Base-by-base conservation (phyloP, 148 eudicot genomes). In the Rhododendron kiyosumense region DNA sequence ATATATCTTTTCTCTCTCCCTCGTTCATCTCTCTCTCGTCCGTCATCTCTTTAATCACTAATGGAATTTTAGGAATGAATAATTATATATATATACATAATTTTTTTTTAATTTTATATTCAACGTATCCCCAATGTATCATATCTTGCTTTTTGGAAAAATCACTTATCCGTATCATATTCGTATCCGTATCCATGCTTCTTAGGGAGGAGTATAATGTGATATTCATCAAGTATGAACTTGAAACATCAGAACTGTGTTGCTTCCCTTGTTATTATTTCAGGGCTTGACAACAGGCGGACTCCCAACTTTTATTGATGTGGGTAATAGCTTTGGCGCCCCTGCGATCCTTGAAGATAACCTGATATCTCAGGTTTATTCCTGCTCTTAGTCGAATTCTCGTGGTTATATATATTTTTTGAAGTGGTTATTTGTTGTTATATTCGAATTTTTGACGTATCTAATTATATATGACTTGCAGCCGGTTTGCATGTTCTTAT, bases 241-340 rank as follows among this genome's bases (percentile, higher is more conserved):
- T 34, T 49, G n/a, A 74, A 43, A 74, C 9, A 20, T 52, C 5
- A 54, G 34, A 32, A 20, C 22, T 34, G 5, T n/a, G 34, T 82
- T 86, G 41, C 11, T 73, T 71, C 45, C 80, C 52, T 46, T 87
- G 78, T 74, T 61, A 45, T 78, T 43, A 78, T 86, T 79, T 84
- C 86, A 96, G 98, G 99, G 99, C 69, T 94, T 97, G 94, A 97
- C 99, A 88, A 97, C 99, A 45, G 99, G 99, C 87, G 99, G 99
- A 85, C 91, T 97, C 88, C 99, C 99, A 63, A 97, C 99, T 84
- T 97, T 97, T 87, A 91, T 97, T 86, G 99, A 97, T 88, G 95
- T 97, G 78, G 99, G 99, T 49, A 94, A 97, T 88, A 97, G 99
- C 90, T 97, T 95, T 90, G 99, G 99, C 87, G 99, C 98, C 78